A percentile compares a stretch with the other conserved stretches of the same genome.
Evolutionary conservation across 2,329 filamentous ascomycete species (phyloP).

Genomic region (Penicillium sclerotigenum): DNA sequence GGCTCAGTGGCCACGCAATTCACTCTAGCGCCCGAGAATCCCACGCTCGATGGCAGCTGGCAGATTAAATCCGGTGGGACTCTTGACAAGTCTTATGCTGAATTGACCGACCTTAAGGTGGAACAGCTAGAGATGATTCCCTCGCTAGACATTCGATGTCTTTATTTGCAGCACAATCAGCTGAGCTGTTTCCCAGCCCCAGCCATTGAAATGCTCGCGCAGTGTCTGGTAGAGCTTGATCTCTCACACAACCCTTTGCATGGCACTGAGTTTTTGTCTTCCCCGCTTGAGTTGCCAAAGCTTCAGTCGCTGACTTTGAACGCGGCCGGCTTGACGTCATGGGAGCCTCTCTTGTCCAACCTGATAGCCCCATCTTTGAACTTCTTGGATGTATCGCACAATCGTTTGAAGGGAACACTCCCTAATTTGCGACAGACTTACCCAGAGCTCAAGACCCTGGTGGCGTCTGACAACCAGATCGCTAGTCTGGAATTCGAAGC

Average conservation of each 20-base stretch:
- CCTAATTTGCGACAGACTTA: slow-evolving; percentile 66
- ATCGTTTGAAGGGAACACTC: slow-evolving; percentile 67
- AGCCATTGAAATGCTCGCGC: slow-evolving; percentile 67
- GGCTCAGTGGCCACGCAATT: slow-evolving; percentile 43
- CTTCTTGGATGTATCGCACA: slow-evolving; percentile 76
- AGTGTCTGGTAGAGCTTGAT: slow-evolving; percentile 68
- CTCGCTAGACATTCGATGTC: slow-evolving; percentile 49
- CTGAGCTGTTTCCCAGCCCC: slow-evolving; percentile 65
- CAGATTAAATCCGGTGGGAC: slow-evolving; percentile 45
- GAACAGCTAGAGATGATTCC: slow-evolving; percentile 46
- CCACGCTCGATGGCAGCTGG: slow-evolving; percentile 32
- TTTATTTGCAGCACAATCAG: slow-evolving; percentile 75
- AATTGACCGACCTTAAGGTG: slow-evolving; percentile 56
- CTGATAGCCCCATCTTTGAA: slow-evolving; percentile 72
- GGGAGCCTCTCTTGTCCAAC: slow-evolving; percentile 63
- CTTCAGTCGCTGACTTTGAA: slow-evolving; percentile 75
- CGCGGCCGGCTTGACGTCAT: slow-evolving; percentile 68
- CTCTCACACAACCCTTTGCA: slow-evolving; percentile 71
- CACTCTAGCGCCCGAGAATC: slow-evolving; percentile 46
- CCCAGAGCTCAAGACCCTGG: slow-evolving; percentile 66
- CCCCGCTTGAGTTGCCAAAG: slow-evolving; percentile 65
- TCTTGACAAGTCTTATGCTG: slow-evolving; percentile 67
- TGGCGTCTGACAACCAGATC: slow-evolving; percentile 77
- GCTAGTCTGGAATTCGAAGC: slow-evolving; percentile 68
- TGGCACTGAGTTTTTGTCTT: slow-evolving; percentile 62